Conservation (phyloP, 1,284 basidiomycete species). For the Trametes hirsuta region DNA sequence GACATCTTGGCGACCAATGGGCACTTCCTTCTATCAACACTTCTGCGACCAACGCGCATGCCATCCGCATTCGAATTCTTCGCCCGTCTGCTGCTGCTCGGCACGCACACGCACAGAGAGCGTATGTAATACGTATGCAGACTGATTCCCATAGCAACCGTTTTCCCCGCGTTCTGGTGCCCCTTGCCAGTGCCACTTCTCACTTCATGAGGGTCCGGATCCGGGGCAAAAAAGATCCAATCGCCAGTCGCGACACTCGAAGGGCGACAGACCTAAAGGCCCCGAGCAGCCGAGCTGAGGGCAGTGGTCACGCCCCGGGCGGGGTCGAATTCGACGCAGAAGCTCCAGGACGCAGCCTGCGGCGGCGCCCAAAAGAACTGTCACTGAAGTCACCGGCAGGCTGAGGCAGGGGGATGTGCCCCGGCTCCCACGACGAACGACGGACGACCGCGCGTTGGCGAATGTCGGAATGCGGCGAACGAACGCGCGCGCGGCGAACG, state of each 20-base stretch:
- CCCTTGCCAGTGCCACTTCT: neutral
- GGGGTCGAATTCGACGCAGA: slow-evolving; percentile 1
- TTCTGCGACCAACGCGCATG: too few relatives aligned
- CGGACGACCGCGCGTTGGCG: neutral
- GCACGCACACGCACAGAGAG: too few relatives aligned
- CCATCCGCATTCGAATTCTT: neutral
- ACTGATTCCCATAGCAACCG: slow-evolving; percentile 13
- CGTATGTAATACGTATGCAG: neutral
- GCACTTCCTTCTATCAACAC: too few relatives aligned
- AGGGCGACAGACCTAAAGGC: neutral
- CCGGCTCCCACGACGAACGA: slow-evolving; percentile 9
- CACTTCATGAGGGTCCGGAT: too few relatives aligned
- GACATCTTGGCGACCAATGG: too few relatives aligned
- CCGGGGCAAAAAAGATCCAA: too few relatives aligned
- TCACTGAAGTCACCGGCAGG: neutral
- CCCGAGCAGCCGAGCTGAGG: neutral
- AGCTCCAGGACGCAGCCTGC: neutral
- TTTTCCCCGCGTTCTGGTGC: neutral
- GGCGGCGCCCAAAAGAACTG: too few relatives aligned
- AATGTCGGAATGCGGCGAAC: neutral
- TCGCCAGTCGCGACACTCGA: too few relatives aligned
- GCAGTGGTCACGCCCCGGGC: too few relatives aligned
- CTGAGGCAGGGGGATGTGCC: slow-evolving; percentile 4
- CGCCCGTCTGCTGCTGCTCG: neutral
- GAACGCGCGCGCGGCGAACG: too few relatives aligned